Base-by-base conservation (phyloP, 225 moss, liverwort and hornwort species). In the Straminergon stramineum region DNA sequence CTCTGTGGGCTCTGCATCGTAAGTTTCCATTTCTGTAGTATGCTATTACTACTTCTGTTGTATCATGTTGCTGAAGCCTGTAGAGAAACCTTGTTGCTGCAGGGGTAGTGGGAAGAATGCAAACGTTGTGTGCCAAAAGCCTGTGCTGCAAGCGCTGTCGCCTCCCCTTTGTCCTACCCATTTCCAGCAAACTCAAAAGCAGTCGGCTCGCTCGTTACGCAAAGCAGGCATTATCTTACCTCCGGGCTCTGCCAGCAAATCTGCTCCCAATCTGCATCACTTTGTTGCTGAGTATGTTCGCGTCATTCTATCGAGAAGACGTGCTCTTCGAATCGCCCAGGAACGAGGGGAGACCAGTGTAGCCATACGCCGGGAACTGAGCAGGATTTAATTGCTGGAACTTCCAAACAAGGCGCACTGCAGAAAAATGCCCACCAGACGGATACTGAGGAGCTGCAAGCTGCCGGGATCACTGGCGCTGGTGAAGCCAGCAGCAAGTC, bases 201-300 rank as follows among this genome's bases (percentile, higher is more conserved):
- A 97, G 89, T 95, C 96, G 32, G 89, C 91, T 66, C 96, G 96
- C 60, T 97, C 99, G 53, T 89, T 99, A 90, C 96, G 96, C 55
- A 97, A 96, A 90, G 95, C 95, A 87, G 94, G 94, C 84, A 91
- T 95, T 89, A 88, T 94, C 82, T 84, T 96, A 86, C 96, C 96
- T 56, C 91, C 93, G 41, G 95, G 95, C 70, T 82, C 86, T 30
- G 91, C 93, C 65, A 77, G 86, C 65, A 99, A 97, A 92, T 91
- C 92, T 35, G 91, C 93, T 92, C 95, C 97, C 43, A 95, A 95
- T 91, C 86, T 99, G n/a, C 96, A 97, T 88, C 93, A 95, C 57
- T 96, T 97, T 39, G 94, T 99, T 60, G 92, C 97, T 53, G 95
- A 95, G 90, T 99, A 97, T 87, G 96, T 96, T 71, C 94, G 93